Percentiles rank a stretch among this genome's conserved stretches.
Evolutionary conservation across 352 stramenopile genomes (phyloP).

Genomic region (Aphanomyces invadans): DNA sequence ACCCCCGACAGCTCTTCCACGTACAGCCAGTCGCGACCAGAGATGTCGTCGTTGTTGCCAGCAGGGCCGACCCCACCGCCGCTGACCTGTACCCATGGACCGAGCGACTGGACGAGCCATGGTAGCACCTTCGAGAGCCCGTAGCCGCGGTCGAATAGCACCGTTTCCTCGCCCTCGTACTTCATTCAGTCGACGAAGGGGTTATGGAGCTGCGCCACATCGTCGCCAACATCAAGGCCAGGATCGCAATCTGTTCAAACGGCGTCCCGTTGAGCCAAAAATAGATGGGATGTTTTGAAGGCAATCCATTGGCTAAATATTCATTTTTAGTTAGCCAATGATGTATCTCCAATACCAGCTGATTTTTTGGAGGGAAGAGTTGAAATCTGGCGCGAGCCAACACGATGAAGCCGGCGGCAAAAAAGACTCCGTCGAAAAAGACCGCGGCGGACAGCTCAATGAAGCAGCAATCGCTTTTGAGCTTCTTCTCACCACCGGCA

Average conservation of each 20-base stretch:
- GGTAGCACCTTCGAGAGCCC: not conserved
- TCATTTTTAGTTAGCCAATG: not conserved
- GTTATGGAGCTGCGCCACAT: not conserved
- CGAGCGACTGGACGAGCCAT: not conserved
- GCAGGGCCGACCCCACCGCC: not conserved
- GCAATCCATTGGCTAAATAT: not conserved
- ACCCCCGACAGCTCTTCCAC: constrained; percentile 49
- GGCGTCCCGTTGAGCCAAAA: not conserved
- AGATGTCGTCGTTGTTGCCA: constrained; percentile 21
- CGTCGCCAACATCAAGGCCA: not conserved
- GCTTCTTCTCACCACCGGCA: constrained; percentile 72
- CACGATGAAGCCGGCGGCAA: not conserved
- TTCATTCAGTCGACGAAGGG: not conserved
- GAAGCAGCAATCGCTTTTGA: constrained; percentile 75
- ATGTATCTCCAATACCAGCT: not conserved
- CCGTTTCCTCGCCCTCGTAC: not conserved
- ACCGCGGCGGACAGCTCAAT: constrained; percentile 33
- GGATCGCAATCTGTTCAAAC: not conserved
- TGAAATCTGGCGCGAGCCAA: not conserved
- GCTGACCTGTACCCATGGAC: not conserved
- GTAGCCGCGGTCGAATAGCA: not conserved
- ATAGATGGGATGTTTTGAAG: constrained; percentile 4
- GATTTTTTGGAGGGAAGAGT: constrained; percentile 15
- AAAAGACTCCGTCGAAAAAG: not conserved
- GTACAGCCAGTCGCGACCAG: constrained; percentile 44